Base-by-base conservation (phyloP, 176 grass and related monocot genomes). In the Hordeum vulgare region DNA sequence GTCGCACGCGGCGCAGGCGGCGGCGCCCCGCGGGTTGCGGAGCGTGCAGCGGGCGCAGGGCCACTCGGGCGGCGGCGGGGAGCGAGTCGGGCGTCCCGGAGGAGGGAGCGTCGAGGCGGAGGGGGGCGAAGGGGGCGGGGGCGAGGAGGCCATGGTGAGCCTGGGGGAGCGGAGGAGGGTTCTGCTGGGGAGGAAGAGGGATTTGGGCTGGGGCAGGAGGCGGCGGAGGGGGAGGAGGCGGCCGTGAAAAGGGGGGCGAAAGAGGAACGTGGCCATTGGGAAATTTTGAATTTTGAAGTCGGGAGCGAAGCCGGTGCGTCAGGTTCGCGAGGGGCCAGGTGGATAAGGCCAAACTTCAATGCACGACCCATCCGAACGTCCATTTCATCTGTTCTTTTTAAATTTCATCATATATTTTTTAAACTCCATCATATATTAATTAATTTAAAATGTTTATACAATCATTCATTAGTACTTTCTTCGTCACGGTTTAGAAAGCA, bases 1-100 rank as follows among this genome's bases (percentile, higher is more conserved):
- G 33, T 76, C 67, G 77, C 94, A 97, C 31, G 78, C 23, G 11
- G 74, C 47, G 85, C 94, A 97, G 23, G 62, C 12, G 33, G 13
- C 54, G 49, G 61, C 31, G 25, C 47, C 24, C 10, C 17, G 14
- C 25, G 83, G 44, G 70, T 97, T 97, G 20, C 59, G 0, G 21
- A 92, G 66, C 28, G 94, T 97, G 90, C 94, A 97, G n/a, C 25
- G 15, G 39, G 39, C 59, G 80, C 92, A 97, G 58, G 73, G 2
- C 92, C 94, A 97, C 58, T 13, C 3, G 34, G 7, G 20, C 14
- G 74, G 20, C 14, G 74, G 39, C 74, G 64, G 69, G 66, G 12
- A 31, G 12, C 28, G 28, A 31, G 1, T 27, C 60, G 60, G 13
- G 10, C 25, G 60, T 3, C 25, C 62, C 29, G 62, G 62, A 7